Evolutionary conservation across 2,329 filamentous ascomycete genomes (phyloP), one percentile per base, ranked within the genome.

Genomic region (Nannizzia gypsea): DNA sequence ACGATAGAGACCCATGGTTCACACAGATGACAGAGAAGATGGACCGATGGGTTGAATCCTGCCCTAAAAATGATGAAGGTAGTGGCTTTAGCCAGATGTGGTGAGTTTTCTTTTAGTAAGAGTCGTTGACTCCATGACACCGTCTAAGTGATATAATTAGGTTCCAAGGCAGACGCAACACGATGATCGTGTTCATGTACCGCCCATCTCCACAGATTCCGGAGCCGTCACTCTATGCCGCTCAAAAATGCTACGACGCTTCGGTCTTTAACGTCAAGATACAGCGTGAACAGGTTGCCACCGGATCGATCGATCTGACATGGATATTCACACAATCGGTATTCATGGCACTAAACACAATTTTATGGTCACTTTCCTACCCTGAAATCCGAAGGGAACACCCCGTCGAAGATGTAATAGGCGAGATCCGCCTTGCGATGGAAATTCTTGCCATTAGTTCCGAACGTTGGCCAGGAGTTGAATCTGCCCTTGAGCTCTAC

Each of bases 201-300:
- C 83, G 93, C 2, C 93, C 93, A 0, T 96, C 90, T 1, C 93
- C 93, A 0, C 93, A 97, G 71, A 84, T 97, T 1, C 89, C 92
- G 0, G 86, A 88, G 63, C 93, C 93, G 0, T 91, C 90, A 0
- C 72, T 86, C 6, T 76, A 81, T n/a, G 90, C 91, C 0, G 92
- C 92, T 1, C 76, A 82, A 34, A 86, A 84, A 65, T 97, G 91
- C 70, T 96, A 88, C 68, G 85, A 93, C 52, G 90, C 89, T 44
- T 86, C 89, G 54, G 80, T 85, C 9, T 89, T 84, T 72, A 91
- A 96, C 69, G 89, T 96, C 66, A 81, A 86, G 64, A 83, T 92
- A 70, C 87, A 90, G 50, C 84, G 83, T 69, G 85, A 87, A 67
- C 90, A 96, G 71, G 87, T 96, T 68, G 82, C 86, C 64, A 84